These are phyloP conservation scores for Leptographium lundbergii DNA, from an alignment of 2,329 filamentous ascomycete species.

Conservation along the genomic window DNA sequence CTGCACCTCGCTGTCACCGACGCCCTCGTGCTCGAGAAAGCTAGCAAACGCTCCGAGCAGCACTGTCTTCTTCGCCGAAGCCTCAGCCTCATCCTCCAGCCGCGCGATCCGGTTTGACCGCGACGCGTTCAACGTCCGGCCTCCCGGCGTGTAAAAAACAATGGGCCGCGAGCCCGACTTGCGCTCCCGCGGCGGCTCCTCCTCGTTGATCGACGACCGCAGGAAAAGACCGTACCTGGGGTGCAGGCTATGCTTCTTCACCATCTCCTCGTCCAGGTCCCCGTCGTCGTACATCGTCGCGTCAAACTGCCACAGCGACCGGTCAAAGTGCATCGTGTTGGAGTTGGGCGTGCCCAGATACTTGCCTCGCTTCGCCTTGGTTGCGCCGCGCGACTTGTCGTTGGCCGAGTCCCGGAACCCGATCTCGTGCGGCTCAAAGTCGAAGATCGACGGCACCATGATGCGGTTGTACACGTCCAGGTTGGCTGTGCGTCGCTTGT, in stretches of 20 bases:
- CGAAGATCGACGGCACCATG: slow-evolving; percentile 35
- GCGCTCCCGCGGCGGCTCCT: slow-evolving; percentile 25
- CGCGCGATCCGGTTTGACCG: slow-evolving; percentile 22
- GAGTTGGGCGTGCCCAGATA: slow-evolving; percentile 42
- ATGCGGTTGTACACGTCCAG: slow-evolving; percentile 36
- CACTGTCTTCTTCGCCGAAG: slow-evolving; percentile 7
- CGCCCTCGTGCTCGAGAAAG: slow-evolving; percentile 15
- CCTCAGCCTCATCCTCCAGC: slow-evolving; percentile 12
- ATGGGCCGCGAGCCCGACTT: slow-evolving; percentile 34
- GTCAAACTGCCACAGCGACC: slow-evolving; percentile 40
- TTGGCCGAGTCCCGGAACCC: slow-evolving; percentile 48
- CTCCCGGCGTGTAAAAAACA: slow-evolving; percentile 35
- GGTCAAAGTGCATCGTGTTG: slow-evolving; percentile 40
- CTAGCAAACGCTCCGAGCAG: slow-evolving; percentile 12
- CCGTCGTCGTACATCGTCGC: slow-evolving; percentile 32
- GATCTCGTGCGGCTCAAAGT: slow-evolving; percentile 41
- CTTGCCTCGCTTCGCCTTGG: slow-evolving; percentile 37
- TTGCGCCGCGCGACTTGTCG: slow-evolving; percentile 39
- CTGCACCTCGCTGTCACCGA: slow-evolving; percentile 13
- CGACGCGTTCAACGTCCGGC: slow-evolving; percentile 35
- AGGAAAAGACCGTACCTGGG: slow-evolving; percentile 41
- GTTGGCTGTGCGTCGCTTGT: slow-evolving; percentile 23
- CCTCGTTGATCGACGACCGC: slow-evolving; percentile 31
- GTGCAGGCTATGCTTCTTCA: slow-evolving; percentile 38
- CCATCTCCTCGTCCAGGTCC: slow-evolving; percentile 37